phyloP scores from a whole-genome alignment of 2,329 filamentous ascomycete genomes.

The Magnaporthiopsis incrustans region DNA sequence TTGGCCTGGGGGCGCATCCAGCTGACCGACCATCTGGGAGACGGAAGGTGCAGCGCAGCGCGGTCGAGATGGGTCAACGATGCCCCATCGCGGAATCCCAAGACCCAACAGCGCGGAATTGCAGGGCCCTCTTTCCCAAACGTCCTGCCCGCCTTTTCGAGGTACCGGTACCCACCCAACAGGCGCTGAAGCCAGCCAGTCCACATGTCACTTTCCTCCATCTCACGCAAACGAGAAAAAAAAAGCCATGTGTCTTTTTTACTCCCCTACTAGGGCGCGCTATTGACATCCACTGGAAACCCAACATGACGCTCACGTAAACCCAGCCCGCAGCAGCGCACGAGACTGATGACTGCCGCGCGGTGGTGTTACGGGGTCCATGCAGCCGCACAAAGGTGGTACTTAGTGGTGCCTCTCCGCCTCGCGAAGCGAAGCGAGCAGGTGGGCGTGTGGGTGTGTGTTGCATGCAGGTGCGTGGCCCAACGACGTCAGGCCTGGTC shows the following conservation, averaged over 20 bases:
- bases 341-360: background rate
- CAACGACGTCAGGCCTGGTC: too few relatives aligned
- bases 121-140: too few relatives aligned
- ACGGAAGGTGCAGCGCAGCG: background rate
- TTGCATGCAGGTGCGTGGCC: too few relatives aligned
- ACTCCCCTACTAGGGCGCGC: too few relatives aligned
- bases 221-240: background rate
- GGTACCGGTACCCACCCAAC: too few relatives aligned
- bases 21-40: background rate
- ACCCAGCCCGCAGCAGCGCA: background rate
- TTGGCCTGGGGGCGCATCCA: background rate
- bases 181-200: too few relatives aligned
- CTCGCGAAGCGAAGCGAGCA: background rate
- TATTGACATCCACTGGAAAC: too few relatives aligned
- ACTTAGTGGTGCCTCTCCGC: too few relatives aligned
- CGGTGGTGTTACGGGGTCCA: background rate
- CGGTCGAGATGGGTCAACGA: background rate
- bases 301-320: background rate
- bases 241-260: background rate
- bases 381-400: background rate
- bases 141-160: too few relatives aligned
- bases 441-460: background rate
- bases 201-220: too few relatives aligned
- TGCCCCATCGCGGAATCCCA: background rate
- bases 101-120: too few relatives aligned